Base-by-base conservation (phyloP, 2,329 filamentous ascomycete genomes). In the Pestalotiopsis sp. region DNA sequence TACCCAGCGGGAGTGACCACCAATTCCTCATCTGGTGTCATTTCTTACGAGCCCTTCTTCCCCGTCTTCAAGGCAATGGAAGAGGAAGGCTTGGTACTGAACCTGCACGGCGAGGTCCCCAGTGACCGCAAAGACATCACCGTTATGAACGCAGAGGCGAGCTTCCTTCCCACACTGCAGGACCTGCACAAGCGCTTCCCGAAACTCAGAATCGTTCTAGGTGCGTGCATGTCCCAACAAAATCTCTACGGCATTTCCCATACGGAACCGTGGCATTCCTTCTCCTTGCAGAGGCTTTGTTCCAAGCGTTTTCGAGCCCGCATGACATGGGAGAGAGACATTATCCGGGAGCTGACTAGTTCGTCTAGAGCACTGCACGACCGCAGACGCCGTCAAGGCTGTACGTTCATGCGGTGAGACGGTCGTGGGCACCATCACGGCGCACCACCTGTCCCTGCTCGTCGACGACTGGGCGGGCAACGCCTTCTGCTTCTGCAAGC, bases 401-500 rank as follows among this genome's bases (percentile, higher is more conserved):
- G 90, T 92, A 30, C 83, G 84, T 70, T 79, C 82, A 48, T 91
- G 88, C 74, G 89, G 89, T 0, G 84, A 87, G 14, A 86, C 82
- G 0, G 89, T 92, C 20, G 85, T 84, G 0, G 86, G 81, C 2
- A 90, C 87, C n/a, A 89, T 92, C 70, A 92, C 90, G 2, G 66
- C 68, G 11, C 69, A 71, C 44, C 90, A 92, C 73, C 79, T 91
- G 30, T 88, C 82, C 69, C 81, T 92, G 57, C 88, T 86, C 26
- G 86, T 90, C 59, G 89, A 92, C 73, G 86, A 89, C 73, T 89
- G 87, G 83, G 82, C 81, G n/a, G 70, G 68, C 55, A 66, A 71
- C 62, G 68, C 69, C 61, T 89, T 91, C 77, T 88, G 85, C 76
- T 93, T 91, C 82, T 93, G 91, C 82, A 93, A 93, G 77, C 90